phyloP scores from a whole-genome alignment of 1,284 basidiomycete species.

The Stygiomarasmius scandens region DNA sequence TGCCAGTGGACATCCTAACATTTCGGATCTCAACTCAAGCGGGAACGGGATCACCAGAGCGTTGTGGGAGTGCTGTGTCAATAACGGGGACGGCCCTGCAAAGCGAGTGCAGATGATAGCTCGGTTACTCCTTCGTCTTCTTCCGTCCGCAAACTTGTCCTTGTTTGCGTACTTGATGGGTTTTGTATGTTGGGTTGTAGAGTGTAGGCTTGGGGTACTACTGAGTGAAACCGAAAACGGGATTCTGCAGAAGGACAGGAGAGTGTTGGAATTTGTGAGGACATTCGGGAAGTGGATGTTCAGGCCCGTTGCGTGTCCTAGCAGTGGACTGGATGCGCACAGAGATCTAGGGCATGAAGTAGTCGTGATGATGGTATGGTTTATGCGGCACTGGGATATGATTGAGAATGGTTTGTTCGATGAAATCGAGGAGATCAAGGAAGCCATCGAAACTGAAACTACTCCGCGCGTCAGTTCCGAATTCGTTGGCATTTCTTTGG shows the following conservation, averaged over 20 bases:
- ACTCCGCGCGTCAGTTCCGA: no score
- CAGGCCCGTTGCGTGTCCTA: constrained; percentile 18
- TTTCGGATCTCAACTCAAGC: no score
- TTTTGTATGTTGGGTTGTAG: constrained; percentile 46
- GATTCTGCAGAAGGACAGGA: constrained; percentile 23
- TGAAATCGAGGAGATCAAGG: background rate
- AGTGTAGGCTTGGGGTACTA: background rate
- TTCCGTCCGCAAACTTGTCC: constrained; percentile 58
- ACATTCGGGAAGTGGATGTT: constrained; percentile 37
- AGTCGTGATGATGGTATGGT: constrained; percentile 13
- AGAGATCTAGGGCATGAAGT: background rate
- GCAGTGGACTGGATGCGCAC: background rate
- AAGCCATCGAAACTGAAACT: background rate
- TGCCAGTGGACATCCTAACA: constrained; percentile 23
- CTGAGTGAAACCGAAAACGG: constrained; percentile 17
- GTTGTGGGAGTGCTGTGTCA: constrained; percentile 52
- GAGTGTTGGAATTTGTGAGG: constrained; percentile 22
- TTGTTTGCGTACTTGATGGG: constrained; percentile 64
- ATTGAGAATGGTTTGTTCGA: constrained; percentile 17
- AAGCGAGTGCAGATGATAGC: constrained; percentile 46
- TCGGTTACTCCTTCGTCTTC: constrained; percentile 60
- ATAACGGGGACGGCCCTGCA: constrained; percentile 29
- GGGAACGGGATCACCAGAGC: background rate
- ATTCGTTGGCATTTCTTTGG: no score
- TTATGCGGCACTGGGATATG: constrained; percentile 12